Evolutionary conservation across 306 rosid species (phyloP), one percentile per base, ranked within the genome.

Genomic region (Gastrolobium bilobum): DNA sequence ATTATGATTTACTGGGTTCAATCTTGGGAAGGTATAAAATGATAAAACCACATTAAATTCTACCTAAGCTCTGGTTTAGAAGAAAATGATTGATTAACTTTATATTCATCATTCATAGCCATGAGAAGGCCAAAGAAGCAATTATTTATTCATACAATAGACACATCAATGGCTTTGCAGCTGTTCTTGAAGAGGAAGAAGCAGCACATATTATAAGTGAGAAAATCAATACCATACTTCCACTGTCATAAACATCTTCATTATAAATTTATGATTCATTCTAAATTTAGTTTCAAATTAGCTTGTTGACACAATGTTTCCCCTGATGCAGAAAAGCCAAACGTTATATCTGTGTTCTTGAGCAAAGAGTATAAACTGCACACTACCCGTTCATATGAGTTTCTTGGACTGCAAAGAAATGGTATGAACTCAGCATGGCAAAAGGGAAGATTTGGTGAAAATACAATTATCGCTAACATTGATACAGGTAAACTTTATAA

Each of bases 341-440:
- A 68, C 3, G 96, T 94, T 1, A 83, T 90, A 1, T 92, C 97
- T 0, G 89, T 94, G 37, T 92, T 92, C 74, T 75, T 77, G 75
- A 89, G 89, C 85, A 78, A 84, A 71, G 85, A 77, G 78, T 80
- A 87, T 56, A 76, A 85, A 51, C 58, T 89, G 68, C 96, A 88
- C 54, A 85, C 88, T 0, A 94, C 98, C 15, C 91, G 79, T 42
- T 90, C 97, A 52, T 94, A 97, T 97, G 87, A 82, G 35, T 94
- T 94, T 85, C 86, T 85, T 6, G 88, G 86, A 81, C 50, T 67
- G 48, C 83, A 29, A 4, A 80, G 86, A 54, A 78, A 78, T 68
- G 88, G 72, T 38, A 4, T 31, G 7, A 77, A 73, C 53, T n/a
- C 86, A 33, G 86, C 88, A 5, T 85, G 88, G 88, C 77, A 51